Percentiles rank a stretch among this genome's conserved stretches.
phyloP scores from a whole-genome alignment of 2,329 filamentous ascomycete species.

The Zasmidium cellare region DNA sequence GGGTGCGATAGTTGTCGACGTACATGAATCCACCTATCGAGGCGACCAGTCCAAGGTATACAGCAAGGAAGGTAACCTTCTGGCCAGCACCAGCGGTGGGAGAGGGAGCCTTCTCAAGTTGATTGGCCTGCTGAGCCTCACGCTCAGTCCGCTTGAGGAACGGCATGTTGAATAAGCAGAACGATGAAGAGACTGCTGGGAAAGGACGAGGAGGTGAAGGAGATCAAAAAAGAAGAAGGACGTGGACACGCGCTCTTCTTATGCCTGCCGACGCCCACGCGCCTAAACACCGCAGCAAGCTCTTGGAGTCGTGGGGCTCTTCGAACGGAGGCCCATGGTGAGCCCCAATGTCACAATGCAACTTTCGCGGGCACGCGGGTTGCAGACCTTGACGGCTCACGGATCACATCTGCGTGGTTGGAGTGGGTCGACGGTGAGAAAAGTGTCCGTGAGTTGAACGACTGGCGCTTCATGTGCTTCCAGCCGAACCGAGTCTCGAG shows the following conservation, averaged over 20 bases:
- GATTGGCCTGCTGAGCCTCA: slow-evolving; percentile 32
- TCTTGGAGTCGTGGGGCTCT: slow-evolving; percentile 21
- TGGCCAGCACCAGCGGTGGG: slow-evolving; percentile 20
- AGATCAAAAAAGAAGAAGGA: background rate
- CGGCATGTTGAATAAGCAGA: slow-evolving; percentile 25
- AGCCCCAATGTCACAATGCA: slow-evolving; percentile 15
- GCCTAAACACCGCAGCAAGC: slow-evolving; percentile 2
- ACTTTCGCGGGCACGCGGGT: slow-evolving; percentile 16
- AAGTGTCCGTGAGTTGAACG: slow-evolving; percentile 1
- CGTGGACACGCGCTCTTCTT: slow-evolving; percentile 5
- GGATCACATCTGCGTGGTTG: slow-evolving; percentile 8
- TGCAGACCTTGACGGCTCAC: slow-evolving; percentile 17
- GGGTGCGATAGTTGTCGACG: slow-evolving; percentile 45
- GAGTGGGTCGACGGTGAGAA: slow-evolving; percentile 10
- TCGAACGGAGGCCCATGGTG: slow-evolving; percentile 20
- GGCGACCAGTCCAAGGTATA: slow-evolving; percentile 58
- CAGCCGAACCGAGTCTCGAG: background rate
- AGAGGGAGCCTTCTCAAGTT: slow-evolving; percentile 32
- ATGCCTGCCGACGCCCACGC: slow-evolving; percentile 3
- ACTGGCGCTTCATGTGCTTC: background rate
- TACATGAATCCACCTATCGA: slow-evolving; percentile 60
- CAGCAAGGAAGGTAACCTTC: slow-evolving; percentile 38
- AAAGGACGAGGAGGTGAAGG: slow-evolving; percentile 3
- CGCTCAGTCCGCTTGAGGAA: slow-evolving; percentile 36
- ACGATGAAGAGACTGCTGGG: slow-evolving; percentile 4